phyloP scores from a whole-genome alignment of 2,329 filamentous ascomycete species.

The Hypoxylon sp. region DNA sequence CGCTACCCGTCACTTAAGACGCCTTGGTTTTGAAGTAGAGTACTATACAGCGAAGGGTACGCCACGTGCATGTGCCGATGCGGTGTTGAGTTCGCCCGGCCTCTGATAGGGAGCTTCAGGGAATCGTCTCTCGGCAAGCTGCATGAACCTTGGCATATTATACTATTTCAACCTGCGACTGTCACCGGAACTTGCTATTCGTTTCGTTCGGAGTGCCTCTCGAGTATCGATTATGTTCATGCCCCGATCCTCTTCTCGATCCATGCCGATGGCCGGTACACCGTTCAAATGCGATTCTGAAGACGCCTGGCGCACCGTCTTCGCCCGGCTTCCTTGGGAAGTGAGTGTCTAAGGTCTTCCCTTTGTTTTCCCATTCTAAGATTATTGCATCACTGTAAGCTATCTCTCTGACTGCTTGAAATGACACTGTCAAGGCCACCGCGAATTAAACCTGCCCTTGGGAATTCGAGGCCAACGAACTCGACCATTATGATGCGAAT shows the following conservation, averaged over 20 bases:
- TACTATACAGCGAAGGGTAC: conserved; percentile 40
- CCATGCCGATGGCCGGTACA: conserved; percentile 5
- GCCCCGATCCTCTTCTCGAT: not conserved
- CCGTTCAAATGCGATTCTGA: conserved; percentile 5
- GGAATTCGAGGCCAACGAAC: conserved; percentile 3
- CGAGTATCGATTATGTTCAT: conserved; percentile 6
- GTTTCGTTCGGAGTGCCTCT: conserved; percentile 10
- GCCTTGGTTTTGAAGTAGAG: conserved; percentile 38
- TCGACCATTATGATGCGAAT: not conserved
- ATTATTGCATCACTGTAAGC: conserved; percentile 8
- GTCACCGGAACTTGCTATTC: conserved; percentile 15
- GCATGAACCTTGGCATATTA: conserved; percentile 42
- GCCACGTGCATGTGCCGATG: conserved; percentile 41
- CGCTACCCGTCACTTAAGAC: conserved; percentile 39
- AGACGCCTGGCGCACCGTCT: conserved; percentile 8
- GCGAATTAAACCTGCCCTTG: not conserved
- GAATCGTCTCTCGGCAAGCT: conserved; percentile 44
- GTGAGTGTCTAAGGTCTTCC: conserved; percentile 2
- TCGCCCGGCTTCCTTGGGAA: conserved; percentile 8
- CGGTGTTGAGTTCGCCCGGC: conserved; percentile 35
- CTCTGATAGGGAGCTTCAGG: conserved; percentile 38
- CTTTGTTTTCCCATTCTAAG: conserved; percentile 2
- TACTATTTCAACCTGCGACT: conserved; percentile 22
- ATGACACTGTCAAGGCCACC: not conserved
- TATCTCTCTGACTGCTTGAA: conserved; percentile 13